Percentiles rank a stretch among this genome's conserved stretches.
Conservation (phyloP, 352 stramenopile genomes). For the Phytopythium sindhum region DNA sequence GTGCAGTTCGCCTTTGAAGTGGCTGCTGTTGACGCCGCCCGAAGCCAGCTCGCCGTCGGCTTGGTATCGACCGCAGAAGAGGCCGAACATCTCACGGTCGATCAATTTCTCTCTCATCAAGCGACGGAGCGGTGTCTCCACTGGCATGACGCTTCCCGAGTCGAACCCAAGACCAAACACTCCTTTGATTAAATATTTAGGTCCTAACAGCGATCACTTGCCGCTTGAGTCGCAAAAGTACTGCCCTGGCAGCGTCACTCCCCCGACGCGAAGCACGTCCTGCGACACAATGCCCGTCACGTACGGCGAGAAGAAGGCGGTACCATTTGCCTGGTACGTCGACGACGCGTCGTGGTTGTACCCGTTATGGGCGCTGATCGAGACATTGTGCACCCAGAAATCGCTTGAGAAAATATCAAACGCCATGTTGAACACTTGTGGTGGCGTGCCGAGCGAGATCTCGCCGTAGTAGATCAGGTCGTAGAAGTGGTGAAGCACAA, state of each 20-base stretch:
- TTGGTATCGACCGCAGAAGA: conserved; percentile 85
- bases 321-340: conserved; percentile 81
- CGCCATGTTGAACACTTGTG: conserved; percentile 88
- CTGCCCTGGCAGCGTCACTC: conserved; percentile 48
- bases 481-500: neutral
- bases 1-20: conserved; percentile 90
- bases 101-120: conserved; percentile 83
- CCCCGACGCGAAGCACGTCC: conserved; percentile 54
- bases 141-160: conserved; percentile 75
- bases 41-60: conserved; percentile 48
- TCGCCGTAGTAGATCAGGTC: conserved; percentile 53
- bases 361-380: conserved; percentile 34
- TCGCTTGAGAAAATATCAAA: conserved; percentile 93
- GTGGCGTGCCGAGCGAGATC: conserved; percentile 79
- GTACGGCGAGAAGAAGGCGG: conserved; percentile 91
- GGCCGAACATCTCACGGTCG: conserved; percentile 86
- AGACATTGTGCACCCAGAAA: conserved; percentile 86
- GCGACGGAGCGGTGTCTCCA: conserved; percentile 89
- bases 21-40: conserved; percentile 52
- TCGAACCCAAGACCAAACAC: conserved; percentile 94
- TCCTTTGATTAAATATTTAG: conserved; percentile 95
- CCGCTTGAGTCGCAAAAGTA: conserved; percentile 92
- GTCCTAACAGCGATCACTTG: conserved; percentile 88
- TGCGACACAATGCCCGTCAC: conserved; percentile 85
- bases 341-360: conserved; percentile 81